phyloP scores from a whole-genome alignment of 176 grass and related monocot species.

The Chrysopogon serrulatus region DNA sequence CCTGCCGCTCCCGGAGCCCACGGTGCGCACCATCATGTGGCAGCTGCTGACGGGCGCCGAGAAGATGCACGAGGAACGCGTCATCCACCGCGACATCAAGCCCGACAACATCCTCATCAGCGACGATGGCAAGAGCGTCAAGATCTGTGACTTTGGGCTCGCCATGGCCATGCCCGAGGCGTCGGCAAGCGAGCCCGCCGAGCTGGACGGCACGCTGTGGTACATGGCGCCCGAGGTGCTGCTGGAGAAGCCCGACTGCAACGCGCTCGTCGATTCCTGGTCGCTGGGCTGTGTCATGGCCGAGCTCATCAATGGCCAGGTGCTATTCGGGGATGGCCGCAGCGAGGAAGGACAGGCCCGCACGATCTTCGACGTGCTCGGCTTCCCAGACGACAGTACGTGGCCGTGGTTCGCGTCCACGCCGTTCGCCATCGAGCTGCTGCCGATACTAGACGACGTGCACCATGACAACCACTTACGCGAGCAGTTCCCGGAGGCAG shows the following conservation, averaged over 20 bases:
- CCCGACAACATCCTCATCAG: constrained; percentile 23
- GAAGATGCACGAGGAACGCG: background rate
- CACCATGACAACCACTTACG: background rate
- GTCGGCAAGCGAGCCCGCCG: background rate
- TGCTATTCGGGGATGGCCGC: background rate
- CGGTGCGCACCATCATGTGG: constrained; percentile 11
- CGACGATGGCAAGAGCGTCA: background rate
- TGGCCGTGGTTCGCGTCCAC: background rate
- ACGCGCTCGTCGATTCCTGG: constrained; percentile 20
- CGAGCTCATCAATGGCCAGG: background rate
- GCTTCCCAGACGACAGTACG: background rate
- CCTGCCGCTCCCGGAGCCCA: background rate
- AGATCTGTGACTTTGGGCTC: constrained; percentile 38
- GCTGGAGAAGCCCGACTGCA: background rate
- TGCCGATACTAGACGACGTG: background rate
- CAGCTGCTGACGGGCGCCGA: constrained; percentile 22
- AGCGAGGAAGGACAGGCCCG: constrained; percentile 16
- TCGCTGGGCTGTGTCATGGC: constrained; percentile 51
- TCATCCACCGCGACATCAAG: constrained; percentile 46
- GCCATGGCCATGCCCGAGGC: background rate
- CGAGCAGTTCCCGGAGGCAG: background rate
- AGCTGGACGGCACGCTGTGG: background rate
- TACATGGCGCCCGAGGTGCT: constrained; percentile 33
- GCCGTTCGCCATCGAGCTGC: background rate
- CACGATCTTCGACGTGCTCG: constrained; percentile 8